These are phyloP conservation scores for Neonectria punicea DNA, from an alignment of 2,329 filamentous ascomycete species.

Conservation along the genomic window DNA sequence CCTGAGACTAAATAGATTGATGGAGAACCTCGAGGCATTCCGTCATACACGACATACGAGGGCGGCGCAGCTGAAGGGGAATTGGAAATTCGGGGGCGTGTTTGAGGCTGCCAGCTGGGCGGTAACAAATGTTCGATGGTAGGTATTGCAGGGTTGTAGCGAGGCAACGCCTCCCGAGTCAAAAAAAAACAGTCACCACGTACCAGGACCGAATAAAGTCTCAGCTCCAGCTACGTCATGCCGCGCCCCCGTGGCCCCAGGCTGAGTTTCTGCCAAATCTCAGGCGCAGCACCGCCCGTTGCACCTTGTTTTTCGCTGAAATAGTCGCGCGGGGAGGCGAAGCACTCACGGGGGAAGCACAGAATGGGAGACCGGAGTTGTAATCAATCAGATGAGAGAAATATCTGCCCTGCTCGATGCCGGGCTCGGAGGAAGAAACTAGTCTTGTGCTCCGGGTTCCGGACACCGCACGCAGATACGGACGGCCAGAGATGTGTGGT, in stretches of 20 bases:
- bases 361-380: neutral
- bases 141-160: neutral
- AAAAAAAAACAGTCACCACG: constrained; percentile 6
- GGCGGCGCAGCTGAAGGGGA: neutral
- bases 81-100: neutral
- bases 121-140: neutral
- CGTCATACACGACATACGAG: neutral
- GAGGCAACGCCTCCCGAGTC: constrained; percentile 1
- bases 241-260: constrained; percentile 19
- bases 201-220: neutral
- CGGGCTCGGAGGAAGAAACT: constrained; percentile 3
- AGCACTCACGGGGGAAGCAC: neutral
- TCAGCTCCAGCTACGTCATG: constrained; percentile 36
- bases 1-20: neutral
- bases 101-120: neutral
- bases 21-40: neutral
- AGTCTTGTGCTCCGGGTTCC: constrained; percentile 7
- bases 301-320: neutral
- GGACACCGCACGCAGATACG: neutral
- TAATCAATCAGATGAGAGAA: neutral
- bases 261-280: constrained; percentile 17
- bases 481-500: neutral
- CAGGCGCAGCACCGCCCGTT: neutral
- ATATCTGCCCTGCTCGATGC: constrained; percentile 1
- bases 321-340: neutral